Evolutionary conservation across 2,329 filamentous ascomycete genomes (phyloP).

Genomic region (Claviceps sp.): DNA sequence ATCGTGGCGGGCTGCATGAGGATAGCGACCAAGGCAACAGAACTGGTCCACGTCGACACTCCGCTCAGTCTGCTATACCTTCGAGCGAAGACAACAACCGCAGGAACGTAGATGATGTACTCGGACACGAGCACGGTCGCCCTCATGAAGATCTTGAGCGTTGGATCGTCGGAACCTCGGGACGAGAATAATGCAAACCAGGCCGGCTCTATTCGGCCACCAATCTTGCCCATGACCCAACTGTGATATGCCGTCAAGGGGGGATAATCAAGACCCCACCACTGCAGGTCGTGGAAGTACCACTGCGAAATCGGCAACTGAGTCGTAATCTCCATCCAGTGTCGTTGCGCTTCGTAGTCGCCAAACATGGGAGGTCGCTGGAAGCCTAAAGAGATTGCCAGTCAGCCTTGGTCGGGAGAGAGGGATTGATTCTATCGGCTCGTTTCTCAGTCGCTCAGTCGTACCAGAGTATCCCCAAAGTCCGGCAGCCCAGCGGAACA

Average conservation of each 20-base stretch:
- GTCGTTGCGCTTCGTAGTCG: conserved; percentile 93
- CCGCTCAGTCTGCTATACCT: conserved; percentile 64
- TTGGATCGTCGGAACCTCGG: conserved; percentile 64
- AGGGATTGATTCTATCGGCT: neutral
- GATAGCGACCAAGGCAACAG: conserved; percentile 76
- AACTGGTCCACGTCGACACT: conserved; percentile 69
- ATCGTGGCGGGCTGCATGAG: conserved; percentile 85
- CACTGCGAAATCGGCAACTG: conserved; percentile 84
- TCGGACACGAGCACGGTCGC: conserved; percentile 84
- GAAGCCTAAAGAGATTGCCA: conserved; percentile 42
- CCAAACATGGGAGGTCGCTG: conserved; percentile 80
- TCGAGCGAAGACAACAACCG: conserved; percentile 71
- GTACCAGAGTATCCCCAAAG: conserved; percentile 91
- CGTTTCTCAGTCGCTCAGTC: conserved; percentile 3
- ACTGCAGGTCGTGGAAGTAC: conserved; percentile 95
- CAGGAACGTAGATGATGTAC: conserved; percentile 79
- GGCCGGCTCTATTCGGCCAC: conserved; percentile 58
- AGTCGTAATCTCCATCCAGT: conserved; percentile 97
- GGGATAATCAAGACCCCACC: conserved; percentile 97
- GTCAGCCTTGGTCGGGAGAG: neutral
- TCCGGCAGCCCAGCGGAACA: conserved; percentile 86
- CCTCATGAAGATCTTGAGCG: conserved; percentile 89
- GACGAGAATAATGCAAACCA: conserved; percentile 86
- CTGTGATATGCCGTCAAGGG: conserved; percentile 97
- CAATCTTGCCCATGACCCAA: conserved; percentile 84